A percentile compares a stretch with the other conserved stretches of the same genome.
Conservation (phyloP, 768 basidiomycete genomes). For the Favolaschia claudopus region DNA sequence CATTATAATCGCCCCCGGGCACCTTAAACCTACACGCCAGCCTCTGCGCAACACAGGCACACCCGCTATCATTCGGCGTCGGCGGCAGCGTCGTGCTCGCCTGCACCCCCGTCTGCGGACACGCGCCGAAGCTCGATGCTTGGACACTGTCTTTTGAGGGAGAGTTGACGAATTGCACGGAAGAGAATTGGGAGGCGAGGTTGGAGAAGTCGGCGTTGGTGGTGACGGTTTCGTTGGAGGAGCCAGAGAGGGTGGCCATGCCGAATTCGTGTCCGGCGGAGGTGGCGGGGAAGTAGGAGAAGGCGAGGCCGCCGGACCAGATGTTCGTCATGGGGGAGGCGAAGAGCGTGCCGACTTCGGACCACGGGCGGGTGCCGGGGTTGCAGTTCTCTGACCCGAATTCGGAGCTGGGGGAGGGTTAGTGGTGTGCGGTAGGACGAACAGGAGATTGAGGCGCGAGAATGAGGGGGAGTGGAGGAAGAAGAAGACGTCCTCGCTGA, state of each 20-base stretch:
- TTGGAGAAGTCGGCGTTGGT: conserved; percentile 72
- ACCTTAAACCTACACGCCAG: conserved; percentile 82
- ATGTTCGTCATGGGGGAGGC: conserved; percentile 74
- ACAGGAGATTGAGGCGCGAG: neutral
- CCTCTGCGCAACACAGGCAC: conserved; percentile 72
- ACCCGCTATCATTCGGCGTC: conserved; percentile 84
- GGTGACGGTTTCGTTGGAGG: conserved; percentile 71
- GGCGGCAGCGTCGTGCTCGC: conserved; percentile 79
- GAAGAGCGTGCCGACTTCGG: conserved; percentile 78
- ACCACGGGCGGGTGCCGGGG: conserved; percentile 69
- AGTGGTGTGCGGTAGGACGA: neutral
- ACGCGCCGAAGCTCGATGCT: conserved; percentile 63
- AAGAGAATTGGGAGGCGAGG: conserved; percentile 67
- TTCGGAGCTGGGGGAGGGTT: conserved; percentile 12
- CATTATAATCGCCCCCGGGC: conserved; percentile 63
- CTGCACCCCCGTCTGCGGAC: conserved; percentile 70
- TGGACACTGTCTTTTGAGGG: conserved; percentile 55
- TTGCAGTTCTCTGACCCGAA: conserved; percentile 36
- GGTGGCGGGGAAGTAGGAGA: conserved; percentile 88
- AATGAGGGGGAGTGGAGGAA: neutral
- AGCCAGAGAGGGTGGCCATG: conserved; percentile 80
- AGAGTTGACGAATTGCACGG: conserved; percentile 64
- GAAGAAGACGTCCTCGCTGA: too few relatives aligned
- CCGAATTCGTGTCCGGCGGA: conserved; percentile 81
- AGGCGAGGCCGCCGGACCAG: conserved; percentile 91